These are phyloP conservation scores for Phytophthora nicotianae DNA, from an alignment of 352 stramenopile genomes.

Conservation along the genomic window DNA sequence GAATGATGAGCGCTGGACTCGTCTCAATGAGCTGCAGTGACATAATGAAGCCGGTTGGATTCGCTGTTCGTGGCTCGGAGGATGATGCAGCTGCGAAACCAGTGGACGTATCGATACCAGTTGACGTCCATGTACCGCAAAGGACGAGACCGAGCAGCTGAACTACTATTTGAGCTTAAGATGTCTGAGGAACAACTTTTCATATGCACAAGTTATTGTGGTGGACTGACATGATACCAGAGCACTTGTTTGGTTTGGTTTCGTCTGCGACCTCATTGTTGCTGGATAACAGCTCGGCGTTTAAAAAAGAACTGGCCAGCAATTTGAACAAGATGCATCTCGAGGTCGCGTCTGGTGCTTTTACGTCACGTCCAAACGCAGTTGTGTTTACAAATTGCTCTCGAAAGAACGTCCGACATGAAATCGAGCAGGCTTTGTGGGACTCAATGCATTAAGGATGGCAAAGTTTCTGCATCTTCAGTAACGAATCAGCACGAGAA, in stretches of 20 bases:
- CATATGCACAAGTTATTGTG: no score
- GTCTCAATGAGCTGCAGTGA: slow-evolving; percentile 1
- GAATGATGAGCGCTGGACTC: background rate
- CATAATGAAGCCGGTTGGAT: background rate
- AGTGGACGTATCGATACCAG: background rate
- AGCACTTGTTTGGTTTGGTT: no score
- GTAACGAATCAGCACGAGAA: no score
- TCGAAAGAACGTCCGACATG: background rate
- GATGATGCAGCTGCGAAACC: background rate
- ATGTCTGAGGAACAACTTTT: no score
- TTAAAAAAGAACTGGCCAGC: no score
- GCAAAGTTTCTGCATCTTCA: background rate
- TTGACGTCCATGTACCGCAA: background rate
- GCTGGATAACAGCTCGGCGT: no score
- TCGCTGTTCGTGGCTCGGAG: slow-evolving; percentile 4
- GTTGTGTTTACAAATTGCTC: background rate
- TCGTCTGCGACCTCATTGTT: no score
- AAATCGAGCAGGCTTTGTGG: background rate
- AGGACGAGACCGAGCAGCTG: slow-evolving; percentile 7
- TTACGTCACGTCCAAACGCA: no score
- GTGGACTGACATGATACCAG: no score
- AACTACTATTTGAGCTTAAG: no score
- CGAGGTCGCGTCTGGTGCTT: no score
- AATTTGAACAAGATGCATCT: no score
- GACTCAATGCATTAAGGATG: background rate